Evolutionary conservation across 2,329 filamentous ascomycete genomes (phyloP).

Genomic region (Microascus cirrosus): DNA sequence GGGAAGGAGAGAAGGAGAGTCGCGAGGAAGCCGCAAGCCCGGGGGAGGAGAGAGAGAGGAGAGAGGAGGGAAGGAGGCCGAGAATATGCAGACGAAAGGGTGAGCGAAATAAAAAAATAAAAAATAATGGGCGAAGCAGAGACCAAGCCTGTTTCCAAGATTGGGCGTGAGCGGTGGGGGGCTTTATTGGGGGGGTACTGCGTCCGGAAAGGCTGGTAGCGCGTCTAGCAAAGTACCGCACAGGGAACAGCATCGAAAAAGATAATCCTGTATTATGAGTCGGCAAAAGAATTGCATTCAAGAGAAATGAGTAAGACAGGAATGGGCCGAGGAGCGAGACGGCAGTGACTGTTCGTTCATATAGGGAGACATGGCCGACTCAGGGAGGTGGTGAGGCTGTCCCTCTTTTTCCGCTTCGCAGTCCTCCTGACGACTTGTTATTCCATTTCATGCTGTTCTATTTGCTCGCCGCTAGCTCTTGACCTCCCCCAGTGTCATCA

Average conservation of each 20-base stretch:
- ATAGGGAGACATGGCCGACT: background rate
- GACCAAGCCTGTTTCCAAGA: conserved; percentile 6
- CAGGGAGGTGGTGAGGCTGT: background rate
- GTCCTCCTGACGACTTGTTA: too few relatives aligned
- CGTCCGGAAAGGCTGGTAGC: background rate
- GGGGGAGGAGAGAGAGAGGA: background rate
- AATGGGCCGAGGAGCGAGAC: background rate
- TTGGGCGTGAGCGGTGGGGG: conserved; percentile 7
- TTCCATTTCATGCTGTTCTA: background rate
- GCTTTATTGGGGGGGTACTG: background rate
- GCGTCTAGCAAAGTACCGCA: background rate
- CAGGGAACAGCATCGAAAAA: background rate
- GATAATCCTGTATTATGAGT: background rate
- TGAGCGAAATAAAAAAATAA: conserved; percentile 9
- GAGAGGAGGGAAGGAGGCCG: conserved; percentile 1
- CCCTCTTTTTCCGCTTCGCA: too few relatives aligned
- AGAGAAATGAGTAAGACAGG: background rate
- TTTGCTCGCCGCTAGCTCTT: background rate
- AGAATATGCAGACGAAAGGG: conserved; percentile 8
- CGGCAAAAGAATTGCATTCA: background rate
- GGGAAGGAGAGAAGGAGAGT: conserved; percentile 1
- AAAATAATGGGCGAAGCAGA: conserved; percentile 11
- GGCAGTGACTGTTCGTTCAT: background rate
- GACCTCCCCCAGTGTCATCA: background rate
- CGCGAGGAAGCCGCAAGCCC: conserved; percentile 1